phyloP scores from a whole-genome alignment of 305 asterid genomes.

The Fraxinus xanthoxyloides region DNA sequence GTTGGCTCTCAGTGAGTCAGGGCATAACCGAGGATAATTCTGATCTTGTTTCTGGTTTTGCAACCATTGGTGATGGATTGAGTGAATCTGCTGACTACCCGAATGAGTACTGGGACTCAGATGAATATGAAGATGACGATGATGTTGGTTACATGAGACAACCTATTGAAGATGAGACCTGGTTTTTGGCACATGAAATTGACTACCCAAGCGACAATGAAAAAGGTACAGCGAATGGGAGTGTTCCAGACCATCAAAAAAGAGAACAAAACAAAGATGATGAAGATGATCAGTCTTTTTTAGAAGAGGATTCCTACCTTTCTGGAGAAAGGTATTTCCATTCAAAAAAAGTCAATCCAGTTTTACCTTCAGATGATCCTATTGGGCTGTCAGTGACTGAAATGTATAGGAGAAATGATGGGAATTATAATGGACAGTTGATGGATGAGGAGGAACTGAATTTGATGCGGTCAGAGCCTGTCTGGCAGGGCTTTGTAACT shows the following conservation, averaged over 20 bases:
- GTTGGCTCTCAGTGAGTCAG: conserved; percentile 96
- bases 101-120: conserved; percentile 98
- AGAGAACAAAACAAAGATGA: conserved; percentile 66
- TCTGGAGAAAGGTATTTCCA: conserved; percentile 76
- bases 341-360: conserved; percentile 61
- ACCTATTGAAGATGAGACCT: conserved; percentile 95
- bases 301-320: conserved; percentile 89
- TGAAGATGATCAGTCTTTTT: conserved; percentile 89
- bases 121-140: conserved; percentile 94
- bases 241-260: conserved; percentile 77
- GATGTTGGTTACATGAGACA: conserved; percentile 97
- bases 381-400: conserved; percentile 47
- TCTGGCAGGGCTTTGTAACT: conserved; percentile 93
- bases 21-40: conserved; percentile 96
- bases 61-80: conserved; percentile 90
- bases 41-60: conserved; percentile 96
- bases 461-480: conserved; percentile 86
- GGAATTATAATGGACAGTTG: conserved; percentile 81
- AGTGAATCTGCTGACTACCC: conserved; percentile 87
- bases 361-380: conserved; percentile 56
- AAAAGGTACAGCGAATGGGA: conserved; percentile 77
- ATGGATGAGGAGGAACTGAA: conserved; percentile 87
- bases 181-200: conserved; percentile 97
- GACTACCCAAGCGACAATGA: conserved; percentile 98
- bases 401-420: conserved; percentile 42